Base-by-base conservation (phyloP, 192 early-diverging fungal species). In the Rhizoclosmatium globosum region DNA sequence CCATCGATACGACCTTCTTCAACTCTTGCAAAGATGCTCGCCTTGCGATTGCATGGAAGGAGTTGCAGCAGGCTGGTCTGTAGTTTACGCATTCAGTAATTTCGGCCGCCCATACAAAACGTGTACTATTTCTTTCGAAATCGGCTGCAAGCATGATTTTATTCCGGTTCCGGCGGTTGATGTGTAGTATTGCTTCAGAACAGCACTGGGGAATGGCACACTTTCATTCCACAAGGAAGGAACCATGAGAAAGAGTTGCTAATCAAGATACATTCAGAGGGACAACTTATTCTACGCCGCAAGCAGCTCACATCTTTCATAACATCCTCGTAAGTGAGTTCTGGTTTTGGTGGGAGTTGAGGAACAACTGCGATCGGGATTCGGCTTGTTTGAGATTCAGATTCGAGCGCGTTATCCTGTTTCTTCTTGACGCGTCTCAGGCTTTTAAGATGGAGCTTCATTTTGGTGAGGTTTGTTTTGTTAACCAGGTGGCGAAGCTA, bases 21-120 rank as follows among this genome's bases (percentile, higher is more conserved):
- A 2, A 68, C 79, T 17, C 82, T 13, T 17, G 75, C 64, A 76
- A 82, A 82, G 19, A 81, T 69, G 15, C 57, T 41, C 6, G 75
- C 79, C 17, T 23, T 43, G 23, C 77, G 70, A 46, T 70, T 21
- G 45, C 76, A 80, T 45, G 81, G 81, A 41, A 82, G 47, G 15
- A 58, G 46, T 3, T 45, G 75, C 15, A 66, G 17, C 0, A 82
- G 44, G 1, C 68, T 74, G 0, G 81, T 47, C 68, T 68, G 44
- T 3, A 68, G n/a, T 50, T 50, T 50, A 50, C 4, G 48, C 48
- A 50, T 9, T 15, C 48, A 50, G 48, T 50, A 50, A 15, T 50
- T n/a, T n/a, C n/a, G n/a, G n/a, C n/a, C 48, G 15, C 4, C 6
- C 15, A 50, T 9, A 50, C 48, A 50, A 50, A 50, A 50, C 48